Percentiles rank a stretch among this genome's conserved stretches.
Evolutionary conservation across 371 early-diverging fungal species (phyloP).

Genomic region (Umbelopsis sp.): DNA sequence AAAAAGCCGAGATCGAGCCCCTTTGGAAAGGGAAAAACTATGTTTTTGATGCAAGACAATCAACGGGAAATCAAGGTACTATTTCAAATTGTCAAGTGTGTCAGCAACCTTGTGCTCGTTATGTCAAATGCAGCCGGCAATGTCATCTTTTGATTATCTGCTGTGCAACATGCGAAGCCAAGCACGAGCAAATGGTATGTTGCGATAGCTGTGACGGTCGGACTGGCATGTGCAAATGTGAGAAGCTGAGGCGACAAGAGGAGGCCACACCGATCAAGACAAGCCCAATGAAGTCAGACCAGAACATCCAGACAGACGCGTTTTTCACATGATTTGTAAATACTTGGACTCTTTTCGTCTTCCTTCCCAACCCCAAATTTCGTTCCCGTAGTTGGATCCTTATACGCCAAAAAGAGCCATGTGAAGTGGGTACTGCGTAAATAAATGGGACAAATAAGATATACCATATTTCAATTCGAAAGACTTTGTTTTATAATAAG

Average conservation of each 20-base stretch:
- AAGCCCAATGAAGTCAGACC: too few species aligned
- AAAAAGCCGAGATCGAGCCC: constrained; percentile 25
- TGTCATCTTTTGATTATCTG: constrained; percentile 46
- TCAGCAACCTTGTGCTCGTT: constrained; percentile 39
- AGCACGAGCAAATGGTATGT: constrained; percentile 11
- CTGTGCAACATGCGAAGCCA: constrained; percentile 33
- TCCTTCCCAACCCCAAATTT: neutral
- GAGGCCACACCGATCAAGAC: constrained; percentile 5
- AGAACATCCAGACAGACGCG: too few species aligned
- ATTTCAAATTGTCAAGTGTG: constrained; percentile 44
- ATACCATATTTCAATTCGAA: too few species aligned
- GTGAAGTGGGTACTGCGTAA: neutral
- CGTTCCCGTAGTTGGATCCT: neutral
- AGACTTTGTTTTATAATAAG: too few species aligned
- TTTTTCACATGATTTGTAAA: constrained; percentile 7
- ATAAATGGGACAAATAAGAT: neutral
- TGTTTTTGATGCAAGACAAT: constrained; percentile 76
- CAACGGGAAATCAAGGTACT: constrained; percentile 27
- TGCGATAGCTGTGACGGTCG: constrained; percentile 6
- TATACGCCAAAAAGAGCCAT: neutral
- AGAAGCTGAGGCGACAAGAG: neutral
- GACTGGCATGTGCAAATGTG: constrained; percentile 8
- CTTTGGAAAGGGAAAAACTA: constrained; percentile 74
- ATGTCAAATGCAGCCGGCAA: constrained; percentile 39
- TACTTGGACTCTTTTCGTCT: neutral